Conservation (phyloP, 1,284 basidiomycete genomes). For the Moesziomyces sp. region DNA sequence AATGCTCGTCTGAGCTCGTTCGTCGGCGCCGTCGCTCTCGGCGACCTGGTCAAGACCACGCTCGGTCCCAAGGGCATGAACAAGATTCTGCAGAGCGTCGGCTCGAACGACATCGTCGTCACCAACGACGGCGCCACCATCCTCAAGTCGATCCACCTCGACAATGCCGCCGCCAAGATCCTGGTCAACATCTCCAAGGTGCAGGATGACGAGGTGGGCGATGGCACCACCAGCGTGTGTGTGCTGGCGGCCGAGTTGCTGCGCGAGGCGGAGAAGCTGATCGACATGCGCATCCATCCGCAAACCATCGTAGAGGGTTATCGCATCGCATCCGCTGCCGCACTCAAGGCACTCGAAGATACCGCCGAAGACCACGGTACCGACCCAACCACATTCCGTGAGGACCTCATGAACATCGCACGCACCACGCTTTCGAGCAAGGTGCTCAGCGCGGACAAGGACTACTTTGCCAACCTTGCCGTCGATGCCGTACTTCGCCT, state of each 20-base stretch:
- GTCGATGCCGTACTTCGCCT: conserved; percentile 95
- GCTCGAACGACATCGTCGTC: conserved; percentile 91
- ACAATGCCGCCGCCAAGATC: conserved; percentile 99
- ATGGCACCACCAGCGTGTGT: conserved; percentile 94
- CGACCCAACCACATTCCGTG: conserved; percentile 80
- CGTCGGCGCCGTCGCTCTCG: conserved; percentile 93
- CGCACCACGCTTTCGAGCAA: conserved; percentile 95
- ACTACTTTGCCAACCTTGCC: conserved; percentile 97
- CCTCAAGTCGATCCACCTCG: conserved; percentile 94
- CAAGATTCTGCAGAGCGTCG: conserved; percentile 91
- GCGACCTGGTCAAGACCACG: conserved; percentile 97
- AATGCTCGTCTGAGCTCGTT: conserved; percentile 97
- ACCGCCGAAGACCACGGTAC: conserved; percentile 82
- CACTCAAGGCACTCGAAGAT: conserved; percentile 83
- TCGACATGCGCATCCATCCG: conserved; percentile 89
- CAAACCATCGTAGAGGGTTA: conserved; percentile 99
- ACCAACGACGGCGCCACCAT: conserved; percentile 99
- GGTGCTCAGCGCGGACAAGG: conserved; percentile 95
- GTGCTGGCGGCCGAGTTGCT: conserved; percentile 92
- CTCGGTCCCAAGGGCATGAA: conserved; percentile 96
- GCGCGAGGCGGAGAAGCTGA: conserved; percentile 94
- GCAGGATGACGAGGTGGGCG: conserved; percentile 98
- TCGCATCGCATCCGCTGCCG: conserved; percentile 88
- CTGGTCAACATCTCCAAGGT: conserved; percentile 99
- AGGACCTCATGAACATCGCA: conserved; percentile 95